Evolutionary conservation across 2,329 filamentous ascomycete genomes (phyloP).

Genomic region (Xylaria polymorpha): DNA sequence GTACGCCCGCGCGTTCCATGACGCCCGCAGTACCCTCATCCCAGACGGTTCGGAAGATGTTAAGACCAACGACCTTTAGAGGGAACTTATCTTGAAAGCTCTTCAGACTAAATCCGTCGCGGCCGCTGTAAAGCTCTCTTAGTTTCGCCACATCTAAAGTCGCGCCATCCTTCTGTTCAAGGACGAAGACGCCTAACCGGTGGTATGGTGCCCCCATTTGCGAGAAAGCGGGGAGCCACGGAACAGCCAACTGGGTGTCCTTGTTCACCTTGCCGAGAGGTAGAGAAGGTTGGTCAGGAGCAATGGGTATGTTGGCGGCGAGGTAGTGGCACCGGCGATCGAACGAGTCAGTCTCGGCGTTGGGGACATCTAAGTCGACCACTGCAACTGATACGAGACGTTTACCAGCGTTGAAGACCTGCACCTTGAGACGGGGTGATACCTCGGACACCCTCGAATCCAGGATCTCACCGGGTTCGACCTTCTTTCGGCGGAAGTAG

Average conservation of each 20-base stretch:
- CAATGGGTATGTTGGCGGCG: slow-evolving; percentile 71
- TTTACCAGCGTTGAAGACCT: slow-evolving; percentile 84
- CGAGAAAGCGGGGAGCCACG: slow-evolving; percentile 87
- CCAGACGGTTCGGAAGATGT: slow-evolving; percentile 89
- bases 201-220: slow-evolving; percentile 95
- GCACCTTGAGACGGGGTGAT: slow-evolving; percentile 80
- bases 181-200: slow-evolving; percentile 82
- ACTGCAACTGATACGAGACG: slow-evolving; percentile 87
- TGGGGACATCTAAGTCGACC: slow-evolving; percentile 90
- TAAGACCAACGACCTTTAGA: slow-evolving; percentile 81
- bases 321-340: slow-evolving; percentile 87
- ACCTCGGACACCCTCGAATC: slow-evolving; percentile 78
- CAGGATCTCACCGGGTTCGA: slow-evolving; percentile 82
- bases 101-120: slow-evolving; percentile 80
- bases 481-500: slow-evolving; percentile 76
- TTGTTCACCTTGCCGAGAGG: slow-evolving; percentile 71
- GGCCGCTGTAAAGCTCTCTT: slow-evolving; percentile 61
- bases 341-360: slow-evolving; percentile 79
- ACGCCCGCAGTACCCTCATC: slow-evolving; percentile 88
- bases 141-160: slow-evolving; percentile 69
- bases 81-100: slow-evolving; percentile 77
- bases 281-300: slow-evolving; percentile 67
- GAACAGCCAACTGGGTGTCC: slow-evolving; percentile 74
- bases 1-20: slow-evolving; percentile 81
- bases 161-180: slow-evolving; percentile 78